phyloP scores from a whole-genome alignment of 148 eudicot genomes.

The Silene uniflora region DNA sequence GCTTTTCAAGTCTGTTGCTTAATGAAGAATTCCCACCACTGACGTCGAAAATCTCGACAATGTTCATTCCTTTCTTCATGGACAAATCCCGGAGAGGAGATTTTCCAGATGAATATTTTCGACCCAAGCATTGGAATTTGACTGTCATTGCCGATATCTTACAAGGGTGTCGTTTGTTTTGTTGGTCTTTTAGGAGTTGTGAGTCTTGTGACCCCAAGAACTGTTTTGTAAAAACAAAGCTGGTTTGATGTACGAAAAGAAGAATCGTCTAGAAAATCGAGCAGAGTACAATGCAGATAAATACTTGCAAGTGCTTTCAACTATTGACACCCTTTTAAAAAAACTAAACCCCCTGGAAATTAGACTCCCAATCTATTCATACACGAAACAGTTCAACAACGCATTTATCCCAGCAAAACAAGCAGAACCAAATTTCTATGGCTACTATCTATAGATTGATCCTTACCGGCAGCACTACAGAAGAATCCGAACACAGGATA shows the following conservation, averaged over 20 bases:
- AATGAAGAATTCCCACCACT: constrained; percentile 57
- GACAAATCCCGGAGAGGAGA: constrained; percentile 55
- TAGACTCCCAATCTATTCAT: neutral
- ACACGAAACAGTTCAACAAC: neutral
- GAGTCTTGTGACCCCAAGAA: too few species aligned
- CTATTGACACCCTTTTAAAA: neutral
- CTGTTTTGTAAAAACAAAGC: too few species aligned
- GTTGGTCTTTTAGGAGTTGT: too few species aligned
- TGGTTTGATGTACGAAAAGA: too few species aligned
- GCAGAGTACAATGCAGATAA: neutral
- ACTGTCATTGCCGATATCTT: too few species aligned
- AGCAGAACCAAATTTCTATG: neutral
- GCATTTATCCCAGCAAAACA: neutral
- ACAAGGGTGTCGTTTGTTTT: too few species aligned
- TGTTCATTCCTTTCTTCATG: constrained; percentile 36
- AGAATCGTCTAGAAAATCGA: too few species aligned
- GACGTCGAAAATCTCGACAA: constrained; percentile 77
- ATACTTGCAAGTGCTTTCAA: neutral
- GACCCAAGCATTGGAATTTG: constrained; percentile 61
- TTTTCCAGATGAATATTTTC: constrained; percentile 49
- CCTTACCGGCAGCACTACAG: neutral
- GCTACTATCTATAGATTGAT: neutral
- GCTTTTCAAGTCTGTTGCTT: constrained; percentile 57
- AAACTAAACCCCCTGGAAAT: neutral
- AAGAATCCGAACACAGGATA: neutral